phyloP scores from a whole-genome alignment of 2,329 filamentous ascomycete species.

The Verticillium nubilum region DNA sequence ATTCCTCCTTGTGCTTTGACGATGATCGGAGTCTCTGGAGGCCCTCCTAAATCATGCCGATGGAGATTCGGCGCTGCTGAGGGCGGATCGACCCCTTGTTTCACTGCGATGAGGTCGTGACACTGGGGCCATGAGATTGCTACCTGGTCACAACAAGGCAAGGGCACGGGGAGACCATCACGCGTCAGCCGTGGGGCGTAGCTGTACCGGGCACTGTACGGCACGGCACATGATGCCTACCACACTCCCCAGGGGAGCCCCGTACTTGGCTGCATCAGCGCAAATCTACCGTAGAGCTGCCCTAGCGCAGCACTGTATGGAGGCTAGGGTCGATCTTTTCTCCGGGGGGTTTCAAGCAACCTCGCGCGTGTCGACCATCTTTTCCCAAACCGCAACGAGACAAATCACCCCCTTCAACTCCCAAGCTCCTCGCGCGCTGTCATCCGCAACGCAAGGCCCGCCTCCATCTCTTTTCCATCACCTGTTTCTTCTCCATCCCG shows the following conservation, averaged over 20 bases:
- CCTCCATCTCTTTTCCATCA: background rate
- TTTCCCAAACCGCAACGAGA: slow-evolving; percentile 21
- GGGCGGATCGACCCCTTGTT: background rate
- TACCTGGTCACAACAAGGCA: background rate
- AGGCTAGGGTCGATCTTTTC: slow-evolving; percentile 12
- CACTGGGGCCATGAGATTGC: background rate
- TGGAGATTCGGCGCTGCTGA: background rate
- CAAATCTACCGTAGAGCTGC: background rate
- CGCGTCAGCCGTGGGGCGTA: background rate
- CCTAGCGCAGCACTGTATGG: background rate
- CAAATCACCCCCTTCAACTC: slow-evolving; percentile 11
- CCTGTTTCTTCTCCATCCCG: background rate
- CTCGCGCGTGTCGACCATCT: slow-evolving; percentile 15
- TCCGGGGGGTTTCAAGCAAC: slow-evolving; percentile 19
- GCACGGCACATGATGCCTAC: background rate
- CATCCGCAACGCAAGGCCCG: background rate
- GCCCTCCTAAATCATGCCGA: background rate
- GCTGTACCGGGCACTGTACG: background rate
- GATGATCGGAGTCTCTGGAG: background rate
- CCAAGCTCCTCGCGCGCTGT: slow-evolving; percentile 2
- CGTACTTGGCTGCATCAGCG: background rate
- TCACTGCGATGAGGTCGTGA: background rate
- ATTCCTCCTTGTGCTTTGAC: background rate
- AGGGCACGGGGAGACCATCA: background rate
- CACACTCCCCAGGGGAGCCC: background rate